A percentile compares a stretch with the other conserved stretches of the same genome.
Evolutionary conservation across 768 basidiomycete species (phyloP).

Genomic region (Rhizopogon salebrosus): DNA sequence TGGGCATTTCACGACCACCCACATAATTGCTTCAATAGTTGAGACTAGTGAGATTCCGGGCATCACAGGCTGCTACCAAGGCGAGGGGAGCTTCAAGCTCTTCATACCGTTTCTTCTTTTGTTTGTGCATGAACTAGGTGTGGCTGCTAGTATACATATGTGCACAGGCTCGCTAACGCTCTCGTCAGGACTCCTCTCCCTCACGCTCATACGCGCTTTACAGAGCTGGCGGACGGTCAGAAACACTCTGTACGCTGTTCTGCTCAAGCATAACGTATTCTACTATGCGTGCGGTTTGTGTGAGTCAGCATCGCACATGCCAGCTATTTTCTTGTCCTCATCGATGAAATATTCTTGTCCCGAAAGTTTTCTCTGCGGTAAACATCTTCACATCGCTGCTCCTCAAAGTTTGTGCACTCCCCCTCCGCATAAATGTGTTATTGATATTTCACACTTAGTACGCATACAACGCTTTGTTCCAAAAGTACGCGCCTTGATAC

Average conservation of each 20-base stretch:
- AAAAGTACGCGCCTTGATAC: neutral
- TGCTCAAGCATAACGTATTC: neutral
- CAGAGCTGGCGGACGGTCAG: neutral
- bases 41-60: neutral
- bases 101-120: neutral
- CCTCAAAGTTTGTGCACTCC: neutral
- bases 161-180: neutral
- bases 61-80: neutral
- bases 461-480: neutral
- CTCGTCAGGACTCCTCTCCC: neutral
- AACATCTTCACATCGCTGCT: neutral
- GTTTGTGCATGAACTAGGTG: neutral
- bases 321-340: neutral
- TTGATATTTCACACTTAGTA: neutral
- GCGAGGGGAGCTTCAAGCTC: neutral
- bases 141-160: neutral
- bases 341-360: neutral
- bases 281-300: neutral
- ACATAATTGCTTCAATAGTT: neutral
- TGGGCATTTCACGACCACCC: too few relatives aligned
- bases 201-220: neutral
- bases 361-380: neutral
- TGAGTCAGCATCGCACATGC: neutral
- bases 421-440: neutral
- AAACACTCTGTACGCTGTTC: neutral